phyloP scores from a whole-genome alignment of 2,329 filamentous ascomycete genomes.

The Ascochyta pisi region DNA sequence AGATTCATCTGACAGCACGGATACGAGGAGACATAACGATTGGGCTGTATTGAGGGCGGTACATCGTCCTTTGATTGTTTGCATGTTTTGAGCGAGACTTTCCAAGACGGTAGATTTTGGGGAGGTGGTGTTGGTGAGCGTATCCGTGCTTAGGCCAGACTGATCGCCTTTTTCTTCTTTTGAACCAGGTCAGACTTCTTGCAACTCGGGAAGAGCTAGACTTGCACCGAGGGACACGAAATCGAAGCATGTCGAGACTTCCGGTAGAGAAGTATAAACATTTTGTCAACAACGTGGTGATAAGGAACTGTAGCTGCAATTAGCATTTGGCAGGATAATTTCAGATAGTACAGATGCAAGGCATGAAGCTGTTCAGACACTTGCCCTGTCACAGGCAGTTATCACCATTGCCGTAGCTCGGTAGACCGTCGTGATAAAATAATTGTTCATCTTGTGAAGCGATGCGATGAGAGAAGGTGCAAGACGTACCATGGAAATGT shows the following conservation, averaged over 20 bases:
- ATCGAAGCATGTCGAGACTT: not conserved
- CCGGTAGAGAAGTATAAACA: not conserved
- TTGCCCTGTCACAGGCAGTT: constrained; percentile 77
- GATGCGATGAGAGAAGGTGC: not conserved
- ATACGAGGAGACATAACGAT: constrained; percentile 68
- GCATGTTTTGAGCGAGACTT: not conserved
- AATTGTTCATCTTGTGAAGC: constrained; percentile 51
- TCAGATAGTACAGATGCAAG: not conserved
- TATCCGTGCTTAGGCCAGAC: too few species aligned
- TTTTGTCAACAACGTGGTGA: too few species aligned
- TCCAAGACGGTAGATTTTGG: not conserved
- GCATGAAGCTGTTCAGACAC: constrained; percentile 38
- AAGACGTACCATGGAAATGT: constrained; percentile 20
- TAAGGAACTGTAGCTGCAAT: constrained; percentile 6
- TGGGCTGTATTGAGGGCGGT: constrained; percentile 59
- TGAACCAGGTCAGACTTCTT: constrained; percentile 7
- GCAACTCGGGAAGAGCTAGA: constrained; percentile 10
- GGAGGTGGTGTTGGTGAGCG: not conserved
- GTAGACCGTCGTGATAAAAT: constrained; percentile 83
- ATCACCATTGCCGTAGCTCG: constrained; percentile 83
- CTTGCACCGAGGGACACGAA: constrained; percentile 12
- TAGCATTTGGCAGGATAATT: constrained; percentile 6
- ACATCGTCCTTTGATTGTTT: not conserved
- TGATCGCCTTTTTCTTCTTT: not conserved
- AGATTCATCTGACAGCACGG: constrained; percentile 67